Evolutionary conservation across 192 early-diverging fungal species (phyloP).

Genomic region (Backusella westeae): DNA sequence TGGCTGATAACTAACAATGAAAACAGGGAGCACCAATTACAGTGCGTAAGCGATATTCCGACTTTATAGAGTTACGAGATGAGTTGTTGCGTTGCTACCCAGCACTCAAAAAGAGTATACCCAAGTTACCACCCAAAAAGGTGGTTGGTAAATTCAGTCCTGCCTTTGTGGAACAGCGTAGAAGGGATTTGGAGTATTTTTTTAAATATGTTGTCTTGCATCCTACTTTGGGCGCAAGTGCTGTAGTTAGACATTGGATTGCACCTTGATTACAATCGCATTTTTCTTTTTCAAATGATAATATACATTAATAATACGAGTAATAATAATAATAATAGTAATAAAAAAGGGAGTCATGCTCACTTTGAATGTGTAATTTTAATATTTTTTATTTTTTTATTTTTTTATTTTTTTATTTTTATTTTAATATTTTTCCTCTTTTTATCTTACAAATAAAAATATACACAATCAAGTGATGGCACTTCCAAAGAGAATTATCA

Average conservation of each 20-base stretch:
- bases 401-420: neutral
- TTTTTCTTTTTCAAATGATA: neutral
- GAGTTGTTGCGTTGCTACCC: slow-evolving; percentile 37
- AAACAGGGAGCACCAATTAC: slow-evolving; percentile 33
- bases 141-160: slow-evolving; percentile 47
- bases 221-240: slow-evolving; percentile 42
- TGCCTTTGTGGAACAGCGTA: slow-evolving; percentile 47
- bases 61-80: slow-evolving; percentile 45
- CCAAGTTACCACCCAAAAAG: slow-evolving; percentile 51
- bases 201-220: slow-evolving; percentile 52
- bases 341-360: neutral
- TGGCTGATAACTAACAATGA: neutral
- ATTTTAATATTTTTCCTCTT: neutral
- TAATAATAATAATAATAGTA: too few species aligned
- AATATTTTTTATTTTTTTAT: neutral
- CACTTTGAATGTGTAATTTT: neutral
- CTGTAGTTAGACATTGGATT: slow-evolving; percentile 50
- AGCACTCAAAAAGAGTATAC: slow-evolving; percentile 37
- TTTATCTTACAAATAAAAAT: neutral
- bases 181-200: slow-evolving; percentile 52
- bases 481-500: slow-evolving; percentile 53
- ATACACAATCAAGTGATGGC: slow-evolving; percentile 30
- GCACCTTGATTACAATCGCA: slow-evolving; percentile 14
- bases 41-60: slow-evolving; percentile 46
- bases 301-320: too few species aligned